A percentile compares a stretch with the other conserved stretches of the same genome.
These are phyloP conservation scores for Taphrina communis DNA, from an alignment of 1,139 yeast species.

Conservation along the genomic window DNA sequence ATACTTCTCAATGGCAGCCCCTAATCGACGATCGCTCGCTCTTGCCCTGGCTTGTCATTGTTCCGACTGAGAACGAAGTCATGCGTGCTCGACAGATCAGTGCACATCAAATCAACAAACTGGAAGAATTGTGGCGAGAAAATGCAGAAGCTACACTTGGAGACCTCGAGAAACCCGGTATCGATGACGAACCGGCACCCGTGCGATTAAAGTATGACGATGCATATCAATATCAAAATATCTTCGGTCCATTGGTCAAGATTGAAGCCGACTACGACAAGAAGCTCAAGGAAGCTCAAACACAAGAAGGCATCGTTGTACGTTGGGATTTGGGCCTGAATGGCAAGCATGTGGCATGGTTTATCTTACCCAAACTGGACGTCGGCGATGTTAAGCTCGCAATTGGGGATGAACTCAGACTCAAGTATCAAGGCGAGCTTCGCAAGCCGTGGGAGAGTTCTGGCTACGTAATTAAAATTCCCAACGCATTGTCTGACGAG, in stretches of 20 bases:
- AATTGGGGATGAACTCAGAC: conserved; percentile 79
- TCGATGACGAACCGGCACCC: conserved; percentile 68
- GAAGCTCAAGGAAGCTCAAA: conserved; percentile 76
- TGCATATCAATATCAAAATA: conserved; percentile 83
- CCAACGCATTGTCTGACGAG: conserved; percentile 70
- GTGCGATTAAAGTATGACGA: conserved; percentile 78
- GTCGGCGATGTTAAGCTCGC: conserved; percentile 72
- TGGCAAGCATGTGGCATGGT: conserved; percentile 71
- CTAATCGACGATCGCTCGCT: conserved; percentile 79
- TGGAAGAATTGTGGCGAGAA: conserved; percentile 83
- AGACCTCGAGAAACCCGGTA: conserved; percentile 58
- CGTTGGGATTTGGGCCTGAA: conserved; percentile 76
- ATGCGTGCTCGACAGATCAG: conserved; percentile 62
- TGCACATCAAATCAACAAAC: conserved; percentile 68
- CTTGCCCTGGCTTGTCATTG: conserved; percentile 78
- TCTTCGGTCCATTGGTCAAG: conserved; percentile 82
- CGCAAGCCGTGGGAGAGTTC: conserved; percentile 69
- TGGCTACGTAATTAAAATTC: conserved; percentile 76
- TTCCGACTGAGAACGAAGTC: conserved; percentile 70
- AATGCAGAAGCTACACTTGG: conserved; percentile 71
- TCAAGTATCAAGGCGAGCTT: conserved; percentile 62
- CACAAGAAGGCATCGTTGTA: conserved; percentile 73
- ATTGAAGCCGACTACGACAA: conserved; percentile 82
- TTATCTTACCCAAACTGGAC: conserved; percentile 71
- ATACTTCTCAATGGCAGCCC: conserved; percentile 85